phyloP scores from a whole-genome alignment of 176 grass and related monocot genomes.

The Avena sativa region DNA sequence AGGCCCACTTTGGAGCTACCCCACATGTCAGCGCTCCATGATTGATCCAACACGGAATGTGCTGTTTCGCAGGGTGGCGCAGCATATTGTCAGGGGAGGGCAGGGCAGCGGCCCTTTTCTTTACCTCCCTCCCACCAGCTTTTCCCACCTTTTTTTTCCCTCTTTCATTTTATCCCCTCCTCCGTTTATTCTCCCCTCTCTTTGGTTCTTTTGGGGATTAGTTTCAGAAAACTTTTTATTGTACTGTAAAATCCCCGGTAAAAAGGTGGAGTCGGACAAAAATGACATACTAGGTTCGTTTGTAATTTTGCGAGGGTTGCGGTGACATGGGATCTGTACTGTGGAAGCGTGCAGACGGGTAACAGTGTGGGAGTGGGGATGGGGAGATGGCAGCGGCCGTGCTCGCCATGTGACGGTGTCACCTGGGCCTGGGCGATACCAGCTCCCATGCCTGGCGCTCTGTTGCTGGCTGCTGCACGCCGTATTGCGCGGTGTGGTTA shows the following conservation, averaged over 20 bases:
- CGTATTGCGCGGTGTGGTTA: not conserved
- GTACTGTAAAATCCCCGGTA: not conserved
- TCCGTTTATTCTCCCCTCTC: slow-evolving; percentile 3
- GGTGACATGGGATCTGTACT: not conserved
- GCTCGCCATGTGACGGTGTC: slow-evolving; percentile 38
- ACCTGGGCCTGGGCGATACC: not conserved
- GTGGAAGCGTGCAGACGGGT: not conserved
- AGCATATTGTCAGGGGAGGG: slow-evolving; percentile 43
- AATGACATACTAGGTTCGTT: not conserved
- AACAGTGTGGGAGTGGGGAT: not conserved
- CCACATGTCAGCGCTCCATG: slow-evolving; percentile 44
- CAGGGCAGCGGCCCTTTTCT: slow-evolving; percentile 22
- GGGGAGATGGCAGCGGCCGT: slow-evolving; percentile 13
- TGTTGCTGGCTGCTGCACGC: not conserved
- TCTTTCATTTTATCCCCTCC: not conserved
- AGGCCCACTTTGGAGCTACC: not conserved
- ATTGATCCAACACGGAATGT: slow-evolving; percentile 52
- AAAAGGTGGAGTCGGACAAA: too few relatives aligned
- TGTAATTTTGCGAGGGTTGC: not conserved
- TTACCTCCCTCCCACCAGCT: not conserved
- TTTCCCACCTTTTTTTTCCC: slow-evolving; percentile 13
- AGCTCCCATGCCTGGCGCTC: not conserved
- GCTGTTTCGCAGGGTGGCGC: slow-evolving; percentile 39
- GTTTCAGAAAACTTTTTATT: not conserved
- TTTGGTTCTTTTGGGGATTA: not conserved